Evolutionary conservation across 352 stramenopile genomes (phyloP).

Genomic region (Phytophthora idaei): DNA sequence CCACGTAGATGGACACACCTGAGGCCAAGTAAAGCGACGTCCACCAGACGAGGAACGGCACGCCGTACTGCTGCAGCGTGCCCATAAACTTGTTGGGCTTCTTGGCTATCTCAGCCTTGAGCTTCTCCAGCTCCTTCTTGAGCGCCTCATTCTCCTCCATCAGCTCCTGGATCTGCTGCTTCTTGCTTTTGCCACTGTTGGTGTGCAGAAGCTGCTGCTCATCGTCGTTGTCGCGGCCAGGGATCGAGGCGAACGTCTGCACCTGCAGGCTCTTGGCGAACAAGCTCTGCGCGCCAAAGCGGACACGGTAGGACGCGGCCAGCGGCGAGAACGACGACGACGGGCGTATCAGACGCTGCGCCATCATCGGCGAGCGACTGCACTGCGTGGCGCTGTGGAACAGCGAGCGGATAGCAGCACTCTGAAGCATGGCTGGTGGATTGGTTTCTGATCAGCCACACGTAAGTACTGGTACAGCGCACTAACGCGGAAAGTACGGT

Average conservation of each 20-base stretch:
- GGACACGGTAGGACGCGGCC: slow-evolving; percentile 15
- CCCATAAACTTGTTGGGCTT: slow-evolving; percentile 80
- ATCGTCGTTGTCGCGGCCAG: slow-evolving; percentile 32
- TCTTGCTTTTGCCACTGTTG: slow-evolving; percentile 35
- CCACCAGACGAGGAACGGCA: slow-evolving; percentile 89
- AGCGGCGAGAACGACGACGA: slow-evolving; percentile 28
- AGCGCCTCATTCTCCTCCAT: slow-evolving; percentile 77
- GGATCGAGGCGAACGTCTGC: slow-evolving; percentile 60
- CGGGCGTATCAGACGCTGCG: slow-evolving; percentile 22
- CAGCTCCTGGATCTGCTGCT: slow-evolving; percentile 75
- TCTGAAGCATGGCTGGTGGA: slow-evolving; percentile 25
- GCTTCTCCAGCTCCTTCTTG: slow-evolving; percentile 68
- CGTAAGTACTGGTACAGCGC: neutral
- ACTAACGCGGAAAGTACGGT: slow-evolving; percentile 8
- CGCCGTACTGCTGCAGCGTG: slow-evolving; percentile 84
- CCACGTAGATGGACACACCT: slow-evolving; percentile 76
- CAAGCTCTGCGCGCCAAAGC: slow-evolving; percentile 21
- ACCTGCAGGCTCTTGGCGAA: slow-evolving; percentile 43
- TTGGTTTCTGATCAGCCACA: slow-evolving; percentile 13
- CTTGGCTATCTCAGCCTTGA: slow-evolving; percentile 53
- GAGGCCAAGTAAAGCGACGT: slow-evolving; percentile 74
- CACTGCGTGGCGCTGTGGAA: slow-evolving; percentile 26
- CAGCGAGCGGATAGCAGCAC: slow-evolving; percentile 36
- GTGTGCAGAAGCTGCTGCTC: slow-evolving; percentile 28
- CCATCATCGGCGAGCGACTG: slow-evolving; percentile 22